These are phyloP conservation scores for Asterophora lycoperdoides DNA, from an alignment of 768 basidiomycete species.

Conservation along the genomic window DNA sequence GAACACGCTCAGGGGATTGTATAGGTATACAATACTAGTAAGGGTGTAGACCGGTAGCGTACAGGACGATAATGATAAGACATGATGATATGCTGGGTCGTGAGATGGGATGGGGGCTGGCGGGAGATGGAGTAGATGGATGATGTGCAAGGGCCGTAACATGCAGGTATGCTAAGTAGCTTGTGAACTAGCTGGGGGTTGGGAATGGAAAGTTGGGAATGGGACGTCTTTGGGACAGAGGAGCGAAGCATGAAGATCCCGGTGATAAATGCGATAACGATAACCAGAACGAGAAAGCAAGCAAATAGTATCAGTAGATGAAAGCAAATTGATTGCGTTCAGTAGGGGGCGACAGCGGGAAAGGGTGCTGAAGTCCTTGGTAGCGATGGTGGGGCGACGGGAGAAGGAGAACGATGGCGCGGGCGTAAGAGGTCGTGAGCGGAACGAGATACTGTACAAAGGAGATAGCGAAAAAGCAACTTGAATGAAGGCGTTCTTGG, in stretches of 20 bases:
- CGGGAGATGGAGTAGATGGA: neutral
- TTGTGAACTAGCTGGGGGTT: neutral
- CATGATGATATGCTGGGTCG: constrained; percentile 4
- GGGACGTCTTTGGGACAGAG: neutral
- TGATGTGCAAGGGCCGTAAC: constrained; percentile 5
- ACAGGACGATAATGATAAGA: constrained; percentile 14
- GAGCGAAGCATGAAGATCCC: neutral
- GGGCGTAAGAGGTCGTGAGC: constrained; percentile 7
- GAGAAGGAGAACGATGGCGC: constrained; percentile 1
- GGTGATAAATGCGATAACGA: constrained; percentile 14
- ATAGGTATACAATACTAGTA: neutral
- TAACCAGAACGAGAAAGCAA: constrained; percentile 42
- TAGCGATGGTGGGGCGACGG: neutral
- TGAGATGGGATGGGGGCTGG: too few relatives aligned
- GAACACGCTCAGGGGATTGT: neutral
- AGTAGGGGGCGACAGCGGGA: neutral
- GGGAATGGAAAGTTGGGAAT: neutral
- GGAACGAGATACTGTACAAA: constrained; percentile 4
- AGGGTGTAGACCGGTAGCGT: constrained; percentile 1
- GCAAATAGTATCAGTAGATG: constrained; percentile 38
- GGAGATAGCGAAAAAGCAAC: constrained; percentile 11
- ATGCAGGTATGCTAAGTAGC: too few relatives aligned
- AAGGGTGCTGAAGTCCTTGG: neutral
- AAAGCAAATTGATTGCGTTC: constrained; percentile 37
- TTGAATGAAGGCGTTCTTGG: neutral